Evolutionary conservation across 768 basidiomycete genomes (phyloP).

Genomic region (Leccinellum albellum): DNA sequence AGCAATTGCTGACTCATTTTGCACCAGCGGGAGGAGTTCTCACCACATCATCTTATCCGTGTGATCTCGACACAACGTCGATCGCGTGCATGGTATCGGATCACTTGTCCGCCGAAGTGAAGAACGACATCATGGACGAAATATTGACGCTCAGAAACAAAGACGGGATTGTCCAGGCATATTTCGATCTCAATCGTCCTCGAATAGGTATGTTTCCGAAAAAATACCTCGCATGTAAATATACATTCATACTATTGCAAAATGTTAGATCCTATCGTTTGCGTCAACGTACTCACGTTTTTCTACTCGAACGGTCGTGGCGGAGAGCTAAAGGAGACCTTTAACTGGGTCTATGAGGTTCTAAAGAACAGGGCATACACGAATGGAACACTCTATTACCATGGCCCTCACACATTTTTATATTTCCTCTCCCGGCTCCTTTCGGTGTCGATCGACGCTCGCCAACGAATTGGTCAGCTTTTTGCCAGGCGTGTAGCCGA

Average conservation of each 20-base stretch:
- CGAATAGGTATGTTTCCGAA: constrained; percentile 15
- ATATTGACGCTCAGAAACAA: constrained; percentile 12
- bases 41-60: constrained; percentile 12
- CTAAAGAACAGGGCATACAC: constrained; percentile 22
- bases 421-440: constrained; percentile 22
- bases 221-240: background rate
- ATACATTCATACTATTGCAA: background rate
- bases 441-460: constrained; percentile 17
- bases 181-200: constrained; percentile 19
- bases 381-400: constrained; percentile 19
- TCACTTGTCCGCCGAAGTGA: constrained; percentile 9
- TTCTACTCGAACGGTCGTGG: constrained; percentile 21
- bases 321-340: constrained; percentile 15
- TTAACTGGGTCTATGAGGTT: constrained; percentile 18
- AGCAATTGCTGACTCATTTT: background rate
- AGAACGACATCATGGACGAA: constrained; percentile 22
- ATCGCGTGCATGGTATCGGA: constrained; percentile 17
- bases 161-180: constrained; percentile 21
- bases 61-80: constrained; percentile 20
- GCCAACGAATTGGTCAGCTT: constrained; percentile 7
- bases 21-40: constrained; percentile 5
- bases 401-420: constrained; percentile 15
- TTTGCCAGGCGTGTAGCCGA: constrained; percentile 16
- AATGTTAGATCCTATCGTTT: constrained; percentile 16
- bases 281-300: constrained; percentile 17